Conservation (phyloP, 2,329 filamentous ascomycete species). For the Neocucurbitaria cava region DNA sequence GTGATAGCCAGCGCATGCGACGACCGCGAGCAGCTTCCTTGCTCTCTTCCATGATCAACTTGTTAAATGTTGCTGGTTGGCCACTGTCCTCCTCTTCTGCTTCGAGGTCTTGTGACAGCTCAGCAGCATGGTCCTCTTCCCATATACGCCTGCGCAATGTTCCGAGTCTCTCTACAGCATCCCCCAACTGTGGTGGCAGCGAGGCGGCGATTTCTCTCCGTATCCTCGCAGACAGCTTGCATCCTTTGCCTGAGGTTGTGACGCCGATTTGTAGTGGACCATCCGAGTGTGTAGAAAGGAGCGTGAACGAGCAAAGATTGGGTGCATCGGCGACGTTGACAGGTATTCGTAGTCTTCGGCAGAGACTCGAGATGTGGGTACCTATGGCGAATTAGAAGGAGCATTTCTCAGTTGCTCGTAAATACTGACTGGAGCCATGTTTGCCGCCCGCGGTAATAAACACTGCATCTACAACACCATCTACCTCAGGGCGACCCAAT, state of each 20-base stretch:
- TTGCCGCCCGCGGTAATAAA: slow-evolving; percentile 75
- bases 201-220: slow-evolving; percentile 84
- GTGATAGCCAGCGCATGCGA: slow-evolving; percentile 89
- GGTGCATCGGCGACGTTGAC: slow-evolving; percentile 92
- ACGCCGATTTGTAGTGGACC: slow-evolving; percentile 94
- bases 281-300: slow-evolving; percentile 87
- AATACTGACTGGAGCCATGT: slow-evolving; percentile 54
- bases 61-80: slow-evolving; percentile 85
- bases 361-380: slow-evolving; percentile 74
- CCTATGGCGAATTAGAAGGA: slow-evolving; percentile 53
- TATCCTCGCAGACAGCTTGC: slow-evolving; percentile 89
- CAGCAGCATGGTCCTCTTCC: slow-evolving; percentile 59
- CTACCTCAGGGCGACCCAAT: slow-evolving; percentile 81
- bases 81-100: slow-evolving; percentile 69
- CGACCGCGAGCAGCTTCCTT: slow-evolving; percentile 76
- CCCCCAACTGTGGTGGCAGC: slow-evolving; percentile 76
- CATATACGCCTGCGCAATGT: slow-evolving; percentile 52
- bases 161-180: slow-evolving; percentile 79
- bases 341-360: slow-evolving; percentile 81
- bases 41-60: slow-evolving; percentile 76
- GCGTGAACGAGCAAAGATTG: slow-evolving; percentile 83
- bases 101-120: slow-evolving; percentile 53
- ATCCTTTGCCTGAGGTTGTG: slow-evolving; percentile 92
- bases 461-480: slow-evolving; percentile 83
- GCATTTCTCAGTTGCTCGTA: not conserved